A percentile compares a stretch with the other conserved stretches of the same genome.
Conservation (phyloP, 2,329 filamentous ascomycete genomes). For the Hysterium pulicare region DNA sequence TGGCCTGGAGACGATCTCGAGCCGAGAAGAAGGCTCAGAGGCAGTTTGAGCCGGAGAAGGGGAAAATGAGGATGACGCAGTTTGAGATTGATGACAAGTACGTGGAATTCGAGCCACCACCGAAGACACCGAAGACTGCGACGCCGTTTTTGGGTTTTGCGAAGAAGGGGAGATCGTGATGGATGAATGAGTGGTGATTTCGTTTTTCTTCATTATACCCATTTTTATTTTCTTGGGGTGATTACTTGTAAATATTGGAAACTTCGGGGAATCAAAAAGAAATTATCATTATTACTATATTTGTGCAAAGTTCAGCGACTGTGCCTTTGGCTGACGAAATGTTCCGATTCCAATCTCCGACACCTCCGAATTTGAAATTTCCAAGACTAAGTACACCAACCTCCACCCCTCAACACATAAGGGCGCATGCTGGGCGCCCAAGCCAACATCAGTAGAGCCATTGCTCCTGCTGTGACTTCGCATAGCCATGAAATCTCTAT, state of each 20-base stretch:
- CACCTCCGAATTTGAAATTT: not conserved
- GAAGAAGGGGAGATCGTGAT: not conserved
- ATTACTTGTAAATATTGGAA: not conserved
- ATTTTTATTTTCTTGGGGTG: not conserved
- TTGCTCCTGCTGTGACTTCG: constrained; percentile 7
- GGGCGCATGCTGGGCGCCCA: constrained; percentile 34
- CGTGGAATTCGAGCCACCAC: constrained; percentile 30
- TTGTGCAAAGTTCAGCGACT: not conserved
- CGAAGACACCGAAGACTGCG: constrained; percentile 14
- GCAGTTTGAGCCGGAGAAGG: constrained; percentile 23
- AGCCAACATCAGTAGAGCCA: constrained; percentile 11
- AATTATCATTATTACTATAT: not conserved
- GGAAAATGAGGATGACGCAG: constrained; percentile 27
- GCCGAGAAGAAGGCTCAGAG: constrained; percentile 25
- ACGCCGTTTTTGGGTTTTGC: constrained; percentile 18
- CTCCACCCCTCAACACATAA: constrained; percentile 1
- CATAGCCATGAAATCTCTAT: constrained; percentile 31
- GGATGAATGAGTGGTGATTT: not conserved
- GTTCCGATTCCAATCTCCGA: not conserved
- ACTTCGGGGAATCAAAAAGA: not conserved
- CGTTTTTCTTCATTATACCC: not conserved
- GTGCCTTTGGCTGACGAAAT: not conserved
- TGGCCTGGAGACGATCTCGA: constrained; percentile 26
- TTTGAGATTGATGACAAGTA: constrained; percentile 30
- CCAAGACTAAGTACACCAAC: not conserved